These are phyloP conservation scores for Apiospora rasikravindrae DNA, from an alignment of 2,329 filamentous ascomycete species.

Conservation along the genomic window DNA sequence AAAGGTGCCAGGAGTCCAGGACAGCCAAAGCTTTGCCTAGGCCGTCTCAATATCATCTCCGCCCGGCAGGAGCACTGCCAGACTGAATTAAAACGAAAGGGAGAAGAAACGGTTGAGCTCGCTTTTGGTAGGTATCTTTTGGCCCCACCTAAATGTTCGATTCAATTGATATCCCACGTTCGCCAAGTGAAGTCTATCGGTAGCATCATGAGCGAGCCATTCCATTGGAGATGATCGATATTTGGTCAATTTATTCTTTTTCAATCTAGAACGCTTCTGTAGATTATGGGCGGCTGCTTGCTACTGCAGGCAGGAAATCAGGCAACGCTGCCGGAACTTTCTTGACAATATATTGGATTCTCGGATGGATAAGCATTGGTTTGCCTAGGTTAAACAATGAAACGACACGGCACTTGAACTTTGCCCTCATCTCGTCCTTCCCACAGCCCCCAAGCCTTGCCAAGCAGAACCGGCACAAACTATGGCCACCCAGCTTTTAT, in stretches of 20 bases:
- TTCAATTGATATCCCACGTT: background rate
- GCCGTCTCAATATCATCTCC: background rate
- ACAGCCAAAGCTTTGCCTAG: background rate
- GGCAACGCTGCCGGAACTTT: background rate
- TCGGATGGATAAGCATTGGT: background rate
- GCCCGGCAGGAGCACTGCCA: background rate
- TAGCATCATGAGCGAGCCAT: background rate
- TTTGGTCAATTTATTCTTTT: background rate
- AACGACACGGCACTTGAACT: background rate
- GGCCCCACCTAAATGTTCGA: background rate
- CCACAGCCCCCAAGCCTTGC: background rate
- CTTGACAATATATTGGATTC: background rate
- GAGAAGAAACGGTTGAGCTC: background rate
- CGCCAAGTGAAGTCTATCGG: background rate
- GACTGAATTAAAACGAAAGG: background rate
- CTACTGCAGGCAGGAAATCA: background rate
- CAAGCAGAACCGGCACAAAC: background rate
- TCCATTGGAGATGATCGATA: background rate
- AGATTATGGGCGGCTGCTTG: background rate
- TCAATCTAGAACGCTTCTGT: background rate
- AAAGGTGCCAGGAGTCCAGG: background rate
- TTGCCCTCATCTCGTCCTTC: background rate
- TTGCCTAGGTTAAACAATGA: background rate
- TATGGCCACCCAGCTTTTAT: background rate
- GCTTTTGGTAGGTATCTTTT: background rate